Evolutionary conservation across 495 filamentous ascomycete genomes (phyloP), one percentile per base, ranked within the genome.

Genomic region (Penicillium turbatum): DNA sequence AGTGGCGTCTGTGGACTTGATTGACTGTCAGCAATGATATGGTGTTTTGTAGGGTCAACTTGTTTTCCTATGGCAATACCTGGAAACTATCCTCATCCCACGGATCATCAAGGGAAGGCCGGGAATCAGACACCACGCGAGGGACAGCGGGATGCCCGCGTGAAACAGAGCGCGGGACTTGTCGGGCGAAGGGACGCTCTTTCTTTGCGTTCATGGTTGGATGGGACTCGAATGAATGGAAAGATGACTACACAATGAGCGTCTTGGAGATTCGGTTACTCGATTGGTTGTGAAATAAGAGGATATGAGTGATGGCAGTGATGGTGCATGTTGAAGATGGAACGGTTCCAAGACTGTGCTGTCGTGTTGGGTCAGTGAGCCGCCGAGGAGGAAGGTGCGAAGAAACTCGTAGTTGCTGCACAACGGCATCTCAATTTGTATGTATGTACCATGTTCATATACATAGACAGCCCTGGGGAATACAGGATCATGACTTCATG

Each of bases 1-100:
- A 29, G 61, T 34, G 26, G 24, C 27, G 32, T 40, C 37, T 16
- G 32, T 34, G n/a, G 34, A 48, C 55, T 58, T 16, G 9, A n/a
- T 37, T 34, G 42, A 30, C 27, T 16, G 34, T 53, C 6, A 49
- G 44, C 24, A 13, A 15, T 17, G 31, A 31, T 13, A 7, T 4
- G 15, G 8, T 16, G 15, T 13, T 12, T 5, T 9, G 31, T 27
- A 32, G 21, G 10, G 15, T 47, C 7, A 21, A 34, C n/a, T 24
- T 11, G 17, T 11, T 40, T 8, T 17, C 38, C 8, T 29, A 19
- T 6, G 15, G 2, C 36, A n/a, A 42, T 51, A 51, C 49, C 49
- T 43, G 29, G 13, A 42, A 35, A 29, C 12, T 35, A 35, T 5
- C 49, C 17, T 51, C 49, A 6, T 51, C 37, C 29, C 38, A 51